phyloP scores from a whole-genome alignment of 2,329 filamentous ascomycete species.

The Basipetospora chlamydospora region DNA sequence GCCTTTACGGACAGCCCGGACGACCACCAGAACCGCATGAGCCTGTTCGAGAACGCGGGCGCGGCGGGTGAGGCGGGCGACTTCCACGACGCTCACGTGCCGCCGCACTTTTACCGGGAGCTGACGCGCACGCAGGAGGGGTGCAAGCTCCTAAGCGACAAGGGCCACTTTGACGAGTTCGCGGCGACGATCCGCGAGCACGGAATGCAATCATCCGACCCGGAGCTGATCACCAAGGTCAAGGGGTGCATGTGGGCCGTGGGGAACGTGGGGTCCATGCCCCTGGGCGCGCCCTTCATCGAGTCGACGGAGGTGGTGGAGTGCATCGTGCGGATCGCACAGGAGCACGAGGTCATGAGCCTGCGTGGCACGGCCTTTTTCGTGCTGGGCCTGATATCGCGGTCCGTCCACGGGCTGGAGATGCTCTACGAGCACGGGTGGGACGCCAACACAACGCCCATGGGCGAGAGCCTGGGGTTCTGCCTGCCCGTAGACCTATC shows the following conservation, averaged over 20 bases:
- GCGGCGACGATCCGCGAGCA: constrained; percentile 76
- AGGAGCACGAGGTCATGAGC: constrained; percentile 78
- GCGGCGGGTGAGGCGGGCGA: too few species aligned
- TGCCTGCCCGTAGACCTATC: constrained; percentile 70
- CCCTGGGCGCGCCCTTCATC: constrained; percentile 84
- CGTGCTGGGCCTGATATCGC: constrained; percentile 80
- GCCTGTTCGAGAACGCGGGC: constrained; percentile 43
- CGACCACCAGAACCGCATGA: constrained; percentile 41
- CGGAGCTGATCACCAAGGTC: constrained; percentile 77
- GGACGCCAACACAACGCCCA: constrained; percentile 76
- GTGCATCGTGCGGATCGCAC: constrained; percentile 77
- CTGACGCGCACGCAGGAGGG: constrained; percentile 85
- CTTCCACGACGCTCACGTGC: constrained; percentile 53
- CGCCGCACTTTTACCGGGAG: constrained; percentile 96
- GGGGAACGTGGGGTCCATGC: constrained; percentile 96
- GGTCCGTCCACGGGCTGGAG: constrained; percentile 82
- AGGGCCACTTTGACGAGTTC: constrained; percentile 94
- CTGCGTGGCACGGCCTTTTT: constrained; percentile 94
- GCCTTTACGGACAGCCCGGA: constrained; percentile 59
- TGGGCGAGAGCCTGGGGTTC: constrained; percentile 73
- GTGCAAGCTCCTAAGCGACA: constrained; percentile 76
- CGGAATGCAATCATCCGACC: constrained; percentile 70
- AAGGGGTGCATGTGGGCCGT: constrained; percentile 97
- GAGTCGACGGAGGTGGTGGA: constrained; percentile 81
- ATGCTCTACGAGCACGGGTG: constrained; percentile 82